These are phyloP conservation scores for Dysphania ambrosioides DNA, from an alignment of 148 eudicot species.

Conservation along the genomic window DNA sequence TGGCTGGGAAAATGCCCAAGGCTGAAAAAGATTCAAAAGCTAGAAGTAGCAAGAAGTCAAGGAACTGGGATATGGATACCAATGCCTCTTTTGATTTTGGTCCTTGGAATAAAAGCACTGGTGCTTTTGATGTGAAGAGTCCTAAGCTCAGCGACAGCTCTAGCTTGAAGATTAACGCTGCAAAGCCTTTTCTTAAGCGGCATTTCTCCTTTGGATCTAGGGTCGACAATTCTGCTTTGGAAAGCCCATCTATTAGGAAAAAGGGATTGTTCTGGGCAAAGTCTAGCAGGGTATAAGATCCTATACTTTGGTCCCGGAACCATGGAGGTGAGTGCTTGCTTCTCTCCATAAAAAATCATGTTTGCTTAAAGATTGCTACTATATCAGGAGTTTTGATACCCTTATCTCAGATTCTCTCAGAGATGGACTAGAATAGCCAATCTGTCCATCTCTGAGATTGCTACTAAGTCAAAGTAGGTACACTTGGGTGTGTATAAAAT, in stretches of 20 bases:
- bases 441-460: too few species aligned
- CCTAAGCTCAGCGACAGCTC: slow-evolving; percentile 58
- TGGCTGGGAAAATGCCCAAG: slow-evolving; percentile 65
- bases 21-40: slow-evolving; percentile 59
- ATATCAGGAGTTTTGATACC: neutral
- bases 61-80: slow-evolving; percentile 46
- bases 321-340: slow-evolving; percentile 28
- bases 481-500: too few species aligned
- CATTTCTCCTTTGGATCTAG: slow-evolving; percentile 85
- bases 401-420: too few species aligned
- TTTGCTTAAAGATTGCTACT: neutral
- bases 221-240: slow-evolving; percentile 39
- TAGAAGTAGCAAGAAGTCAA: slow-evolving; percentile 52
- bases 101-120: slow-evolving; percentile 41
- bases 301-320: slow-evolving; percentile 1
- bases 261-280: slow-evolving; percentile 86
- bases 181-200: slow-evolving; percentile 71
- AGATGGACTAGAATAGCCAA: too few species aligned
- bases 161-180: slow-evolving; percentile 55
- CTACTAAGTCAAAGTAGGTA: too few species aligned
- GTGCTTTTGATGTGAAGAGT: slow-evolving; percentile 36
- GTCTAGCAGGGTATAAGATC: slow-evolving; percentile 64
- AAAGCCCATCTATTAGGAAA: slow-evolving; percentile 41
- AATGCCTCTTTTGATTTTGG: slow-evolving; percentile 47
- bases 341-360: slow-evolving; percentile 1